Percentiles rank a stretch among this genome's conserved stretches.
These are phyloP conservation scores for Musa schizocarpa DNA, from an alignment of 176 grass and related monocot species.

Conservation along the genomic window DNA sequence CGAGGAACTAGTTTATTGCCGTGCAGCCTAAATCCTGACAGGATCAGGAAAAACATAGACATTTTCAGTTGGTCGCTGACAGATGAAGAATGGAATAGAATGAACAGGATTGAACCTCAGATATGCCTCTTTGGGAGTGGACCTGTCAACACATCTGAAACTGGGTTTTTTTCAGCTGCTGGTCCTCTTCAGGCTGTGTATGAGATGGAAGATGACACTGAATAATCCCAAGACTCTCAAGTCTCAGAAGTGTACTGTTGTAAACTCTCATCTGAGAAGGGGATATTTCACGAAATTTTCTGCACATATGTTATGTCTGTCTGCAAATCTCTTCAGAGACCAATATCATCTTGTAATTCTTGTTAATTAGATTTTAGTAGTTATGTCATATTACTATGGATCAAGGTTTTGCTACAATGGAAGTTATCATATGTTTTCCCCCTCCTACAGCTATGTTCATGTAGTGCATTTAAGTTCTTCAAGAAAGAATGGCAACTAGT, in stretches of 20 bases:
- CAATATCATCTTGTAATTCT: no score
- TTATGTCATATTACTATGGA: no score
- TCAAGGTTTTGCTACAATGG: no score
- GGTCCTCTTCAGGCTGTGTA: slow-evolving; percentile 35
- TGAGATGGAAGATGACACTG: slow-evolving; percentile 33
- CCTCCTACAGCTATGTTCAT: no score
- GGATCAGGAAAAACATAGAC: slow-evolving; percentile 36
- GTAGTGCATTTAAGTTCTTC: no score
- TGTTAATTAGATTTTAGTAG: no score
- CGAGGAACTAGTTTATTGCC: slow-evolving; percentile 35
- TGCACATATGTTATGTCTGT: not conserved
- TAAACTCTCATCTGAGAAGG: not conserved
- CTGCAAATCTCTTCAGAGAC: no score
- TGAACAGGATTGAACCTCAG: slow-evolving; percentile 35
- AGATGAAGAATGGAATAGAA: slow-evolving; percentile 28
- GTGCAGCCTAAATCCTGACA: slow-evolving; percentile 38
- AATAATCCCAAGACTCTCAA: not conserved
- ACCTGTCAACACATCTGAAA: slow-evolving; percentile 26
- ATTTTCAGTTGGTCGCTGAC: slow-evolving; percentile 38
- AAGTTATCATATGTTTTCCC: no score
- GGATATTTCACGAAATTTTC: not conserved
- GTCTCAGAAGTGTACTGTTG: not conserved
- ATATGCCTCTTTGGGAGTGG: slow-evolving; percentile 34
- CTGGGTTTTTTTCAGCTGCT: slow-evolving; percentile 26
- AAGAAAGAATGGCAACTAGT: no score